phyloP scores from a whole-genome alignment of 2,329 filamentous ascomycete species.

The Neonectria ditissima region DNA sequence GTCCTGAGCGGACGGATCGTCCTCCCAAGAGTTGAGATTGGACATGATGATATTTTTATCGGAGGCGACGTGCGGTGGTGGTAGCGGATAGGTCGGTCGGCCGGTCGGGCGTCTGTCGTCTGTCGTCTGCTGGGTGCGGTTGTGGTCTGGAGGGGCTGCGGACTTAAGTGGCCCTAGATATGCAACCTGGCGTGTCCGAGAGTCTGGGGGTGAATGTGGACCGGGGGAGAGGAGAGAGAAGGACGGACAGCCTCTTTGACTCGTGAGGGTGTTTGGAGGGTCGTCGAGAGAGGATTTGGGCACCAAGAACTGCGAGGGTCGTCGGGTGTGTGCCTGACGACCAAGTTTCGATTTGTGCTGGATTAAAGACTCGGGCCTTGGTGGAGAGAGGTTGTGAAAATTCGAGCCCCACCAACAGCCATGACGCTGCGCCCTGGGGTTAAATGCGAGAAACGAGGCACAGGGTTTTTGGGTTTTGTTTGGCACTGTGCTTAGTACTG shows the following conservation, averaged over 20 bases:
- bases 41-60: slow-evolving; percentile 72
- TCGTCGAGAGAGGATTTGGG: slow-evolving; percentile 35
- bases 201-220: slow-evolving; percentile 19
- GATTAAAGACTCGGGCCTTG: slow-evolving; percentile 35
- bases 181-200: slow-evolving; percentile 20
- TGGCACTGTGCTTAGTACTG: slow-evolving; percentile 22
- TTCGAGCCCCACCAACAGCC: slow-evolving; percentile 53
- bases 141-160: slow-evolving; percentile 36
- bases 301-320: slow-evolving; percentile 39
- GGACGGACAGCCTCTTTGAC: slow-evolving; percentile 14
- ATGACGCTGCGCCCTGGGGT: slow-evolving; percentile 46
- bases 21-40: slow-evolving; percentile 95
- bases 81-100: slow-evolving; percentile 30
- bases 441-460: slow-evolving; percentile 41
- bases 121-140: slow-evolving; percentile 28
- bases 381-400: slow-evolving; percentile 53
- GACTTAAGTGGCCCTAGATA: slow-evolving; percentile 31
- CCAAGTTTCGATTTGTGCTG: slow-evolving; percentile 39
- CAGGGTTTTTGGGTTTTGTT: slow-evolving; percentile 5
- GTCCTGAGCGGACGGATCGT: slow-evolving; percentile 82
- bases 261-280: background rate
- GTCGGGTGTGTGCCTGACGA: slow-evolving; percentile 40
- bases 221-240: slow-evolving; percentile 17
- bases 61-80: slow-evolving; percentile 20
- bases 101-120: slow-evolving; percentile 35